Percentiles rank a stretch among this genome's conserved stretches.
Conservation (phyloP, 495 filamentous ascomycete genomes). For the Daldinia grandis region DNA sequence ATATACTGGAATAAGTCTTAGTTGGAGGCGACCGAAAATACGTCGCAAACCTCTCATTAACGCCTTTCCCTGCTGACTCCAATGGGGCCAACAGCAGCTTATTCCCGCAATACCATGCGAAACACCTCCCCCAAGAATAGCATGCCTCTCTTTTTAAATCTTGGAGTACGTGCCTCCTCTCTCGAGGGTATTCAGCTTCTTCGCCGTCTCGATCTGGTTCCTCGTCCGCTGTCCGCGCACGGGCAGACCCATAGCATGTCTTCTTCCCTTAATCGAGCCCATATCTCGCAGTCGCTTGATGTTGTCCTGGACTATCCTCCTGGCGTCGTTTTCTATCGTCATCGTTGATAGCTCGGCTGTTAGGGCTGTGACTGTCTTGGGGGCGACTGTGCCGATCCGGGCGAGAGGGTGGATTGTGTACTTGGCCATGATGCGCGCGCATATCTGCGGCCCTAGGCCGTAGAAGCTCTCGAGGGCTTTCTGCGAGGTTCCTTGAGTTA, state of each 20-base stretch:
- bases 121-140: background rate
- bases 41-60: constrained; percentile 6
- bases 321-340: constrained; percentile 92
- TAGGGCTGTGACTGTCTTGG: constrained; percentile 77
- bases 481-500: constrained; percentile 53
- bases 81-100: background rate
- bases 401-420: constrained; percentile 85
- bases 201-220: constrained; percentile 80
- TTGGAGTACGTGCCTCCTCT: constrained; percentile 60
- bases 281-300: constrained; percentile 89
- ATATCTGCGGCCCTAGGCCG: constrained; percentile 78
- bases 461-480: constrained; percentile 90
- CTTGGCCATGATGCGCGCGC: constrained; percentile 80
- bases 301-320: constrained; percentile 78
- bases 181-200: constrained; percentile 81
- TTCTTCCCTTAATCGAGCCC: constrained; percentile 85
- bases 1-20: background rate
- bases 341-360: constrained; percentile 86
- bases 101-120: background rate
- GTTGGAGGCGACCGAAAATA: constrained; percentile 2
- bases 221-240: constrained; percentile 88
- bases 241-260: constrained; percentile 89
- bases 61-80: constrained; percentile 10
- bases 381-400: constrained; percentile 72
- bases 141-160: constrained; percentile 3